A percentile compares a stretch with the other conserved stretches of the same genome.
phyloP scores from a whole-genome alignment of 352 stramenopile species.

The Achlya hypogyna region DNA sequence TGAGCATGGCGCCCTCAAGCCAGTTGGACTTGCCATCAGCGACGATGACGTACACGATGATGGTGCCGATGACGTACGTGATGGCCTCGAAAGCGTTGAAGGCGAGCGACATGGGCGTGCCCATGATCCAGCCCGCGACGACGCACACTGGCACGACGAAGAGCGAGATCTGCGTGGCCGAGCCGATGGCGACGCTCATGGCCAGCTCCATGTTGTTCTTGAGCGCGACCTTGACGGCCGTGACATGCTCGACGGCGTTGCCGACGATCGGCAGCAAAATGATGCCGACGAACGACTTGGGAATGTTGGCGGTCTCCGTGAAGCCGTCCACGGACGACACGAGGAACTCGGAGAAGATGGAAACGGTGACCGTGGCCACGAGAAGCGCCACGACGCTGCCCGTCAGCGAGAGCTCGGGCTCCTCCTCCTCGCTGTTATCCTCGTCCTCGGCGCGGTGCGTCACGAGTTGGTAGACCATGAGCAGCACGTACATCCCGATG shows the following conservation, averaged over 20 bases:
- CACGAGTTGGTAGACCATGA: conserved; percentile 93
- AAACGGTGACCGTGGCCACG: conserved; percentile 82
- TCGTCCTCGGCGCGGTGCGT: conserved; percentile 91
- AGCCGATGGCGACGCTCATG: conserved; percentile 95
- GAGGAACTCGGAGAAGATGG: conserved; percentile 92
- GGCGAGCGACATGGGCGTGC: conserved; percentile 90
- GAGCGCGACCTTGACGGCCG: conserved; percentile 92
- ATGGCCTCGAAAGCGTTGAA: conserved; percentile 95
- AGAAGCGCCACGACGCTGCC: conserved; percentile 74
- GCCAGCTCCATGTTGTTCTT: conserved; percentile 99
- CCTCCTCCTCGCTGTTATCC: conserved; percentile 38
- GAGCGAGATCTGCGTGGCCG: conserved; percentile 93
- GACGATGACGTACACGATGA: conserved; percentile 92
- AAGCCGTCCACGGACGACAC: conserved; percentile 77
- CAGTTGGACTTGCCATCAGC: conserved; percentile 87
- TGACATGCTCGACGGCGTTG: conserved; percentile 97
- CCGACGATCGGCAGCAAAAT: conserved; percentile 96
- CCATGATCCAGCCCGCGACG: conserved; percentile 89
- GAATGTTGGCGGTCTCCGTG: conserved; percentile 45
- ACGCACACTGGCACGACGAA: conserved; percentile 95
- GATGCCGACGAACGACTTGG: conserved; percentile 87
- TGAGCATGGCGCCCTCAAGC: conserved; percentile 86
- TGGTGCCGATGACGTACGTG: conserved; percentile 92
- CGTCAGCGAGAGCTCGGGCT: conserved; percentile 67
- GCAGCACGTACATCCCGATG: conserved; percentile 89